Base-by-base conservation (phyloP, 768 basidiomycete genomes). In the Trametes cingulata region DNA sequence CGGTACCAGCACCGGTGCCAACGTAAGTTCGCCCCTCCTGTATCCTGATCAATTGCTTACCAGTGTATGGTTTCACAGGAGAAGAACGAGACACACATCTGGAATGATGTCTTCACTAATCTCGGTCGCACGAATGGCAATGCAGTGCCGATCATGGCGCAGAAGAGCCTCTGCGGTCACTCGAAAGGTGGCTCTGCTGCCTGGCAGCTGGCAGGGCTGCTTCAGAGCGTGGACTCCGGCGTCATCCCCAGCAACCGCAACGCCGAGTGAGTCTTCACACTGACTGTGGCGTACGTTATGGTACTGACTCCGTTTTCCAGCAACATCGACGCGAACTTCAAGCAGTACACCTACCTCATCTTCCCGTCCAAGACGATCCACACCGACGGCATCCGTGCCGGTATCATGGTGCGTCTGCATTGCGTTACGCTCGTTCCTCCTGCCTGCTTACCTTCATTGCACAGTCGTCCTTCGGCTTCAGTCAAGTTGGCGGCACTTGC, bases 141-240 rank as follows among this genome's bases (percentile, higher is more conserved):
- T 73, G 95, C 95, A n/a, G 88, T 96, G 47, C 97, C 97, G 5
- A 87, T 97, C 69, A 90, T 98, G 74, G 94, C 97, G 2, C 97
- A 98, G 75, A 99, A 99, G 83, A 93, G 90, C 73, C 81, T 99
- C 50, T 89, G 96, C 29, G 97, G 97, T 61, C 96, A 99, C 72
- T 88, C 96, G 12, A 99, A 99, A 81, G 97, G 97, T 74, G 97
- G 96, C 61, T 93, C 97, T n/a, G 96, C 96, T 55, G 91, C 95
- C 1, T 98, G 95, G 96, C 93, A 95, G 76, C 85, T 97, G 82
- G 88, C 87, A 68, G 97, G 97, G 66, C 80, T 98, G 56, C 75
- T 94, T 55, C 95, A 99, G 73, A 86, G 87, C 12, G 82, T 99
- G 62, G 81, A 79, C 63, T 85, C 86, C 45, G 97, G 95, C 52